Conservation (phyloP, 345 rosid species). For the rapeseed (Brassica napus) region DNA sequence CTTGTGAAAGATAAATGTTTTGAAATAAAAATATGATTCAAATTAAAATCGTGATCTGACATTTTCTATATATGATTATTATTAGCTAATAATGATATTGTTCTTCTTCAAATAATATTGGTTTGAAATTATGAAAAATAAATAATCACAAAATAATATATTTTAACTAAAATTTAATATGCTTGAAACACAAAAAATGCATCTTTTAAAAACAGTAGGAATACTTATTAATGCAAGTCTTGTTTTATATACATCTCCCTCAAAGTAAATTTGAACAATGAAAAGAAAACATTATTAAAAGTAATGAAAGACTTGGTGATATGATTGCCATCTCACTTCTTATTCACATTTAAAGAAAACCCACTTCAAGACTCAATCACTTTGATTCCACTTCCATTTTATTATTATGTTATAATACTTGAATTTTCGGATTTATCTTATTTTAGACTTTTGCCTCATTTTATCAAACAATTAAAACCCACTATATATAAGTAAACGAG, state of each 20-base stretch:
- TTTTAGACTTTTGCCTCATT: conserved; percentile 19
- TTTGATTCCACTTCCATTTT: conserved; percentile 23
- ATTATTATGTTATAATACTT: neutral
- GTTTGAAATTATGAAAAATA: no score
- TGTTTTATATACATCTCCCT: neutral
- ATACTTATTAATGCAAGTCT: neutral
- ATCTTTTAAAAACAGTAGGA: no score
- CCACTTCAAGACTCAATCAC: conserved; percentile 72
- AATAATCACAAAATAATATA: no score
- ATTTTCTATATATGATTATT: no score
- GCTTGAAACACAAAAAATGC: no score
- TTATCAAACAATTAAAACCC: conserved; percentile 21
- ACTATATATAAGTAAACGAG: conserved; percentile 17
- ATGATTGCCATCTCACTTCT: conserved; percentile 39
- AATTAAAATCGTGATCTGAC: no score
- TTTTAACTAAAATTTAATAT: no score
- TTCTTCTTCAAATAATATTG: no score
- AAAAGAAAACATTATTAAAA: neutral
- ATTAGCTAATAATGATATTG: no score
- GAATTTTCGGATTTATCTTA: neutral
- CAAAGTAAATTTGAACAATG: neutral
- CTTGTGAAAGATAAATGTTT: no score
- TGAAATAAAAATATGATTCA: no score
- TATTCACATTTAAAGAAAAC: conserved; percentile 52
- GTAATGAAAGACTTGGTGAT: conserved; percentile 38